These are phyloP conservation scores for Allium fistulosum DNA, from an alignment of 106 monocot species.

Conservation along the genomic window DNA sequence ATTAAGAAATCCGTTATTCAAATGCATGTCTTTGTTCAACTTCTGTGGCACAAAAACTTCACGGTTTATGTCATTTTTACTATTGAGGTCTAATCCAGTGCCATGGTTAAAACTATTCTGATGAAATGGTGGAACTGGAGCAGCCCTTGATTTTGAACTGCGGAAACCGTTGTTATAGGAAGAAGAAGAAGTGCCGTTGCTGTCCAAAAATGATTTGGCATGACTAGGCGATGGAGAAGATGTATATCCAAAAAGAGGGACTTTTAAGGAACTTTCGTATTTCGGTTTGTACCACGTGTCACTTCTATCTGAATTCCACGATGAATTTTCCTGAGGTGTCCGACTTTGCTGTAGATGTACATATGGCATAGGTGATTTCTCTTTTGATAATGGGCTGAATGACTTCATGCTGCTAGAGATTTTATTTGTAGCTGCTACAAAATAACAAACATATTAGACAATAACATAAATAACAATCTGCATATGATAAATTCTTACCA, in stretches of 20 bases:
- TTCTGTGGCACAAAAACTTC: slow-evolving; percentile 1
- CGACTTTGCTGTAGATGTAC: slow-evolving; percentile 12
- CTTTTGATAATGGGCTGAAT: slow-evolving; percentile 6
- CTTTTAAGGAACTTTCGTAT: neutral
- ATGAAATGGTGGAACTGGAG: neutral
- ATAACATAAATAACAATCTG: neutral
- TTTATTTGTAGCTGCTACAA: slow-evolving; percentile 15
- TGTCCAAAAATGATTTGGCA: slow-evolving; percentile 8
- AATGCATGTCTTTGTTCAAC: slow-evolving; percentile 15
- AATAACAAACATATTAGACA: neutral
- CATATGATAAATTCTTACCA: slow-evolving; percentile 20
- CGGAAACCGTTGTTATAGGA: neutral
- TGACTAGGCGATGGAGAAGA: neutral
- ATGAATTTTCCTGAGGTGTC: slow-evolving; percentile 10
- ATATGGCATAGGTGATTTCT: slow-evolving; percentile 12
- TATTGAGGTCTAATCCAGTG: slow-evolving; percentile 1
- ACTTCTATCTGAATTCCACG: slow-evolving; percentile 8
- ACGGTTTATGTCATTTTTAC: neutral
- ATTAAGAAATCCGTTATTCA: slow-evolving; percentile 13
- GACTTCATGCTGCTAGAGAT: neutral
- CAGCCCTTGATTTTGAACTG: neutral
- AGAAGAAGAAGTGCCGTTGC: neutral
- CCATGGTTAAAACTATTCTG: slow-evolving; percentile 11
- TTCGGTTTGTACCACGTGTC: slow-evolving; percentile 16
- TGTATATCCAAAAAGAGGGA: slow-evolving; percentile 5